Conservation (phyloP, 2,329 filamentous ascomycete genomes). For the Cytospora piceae region DNA sequence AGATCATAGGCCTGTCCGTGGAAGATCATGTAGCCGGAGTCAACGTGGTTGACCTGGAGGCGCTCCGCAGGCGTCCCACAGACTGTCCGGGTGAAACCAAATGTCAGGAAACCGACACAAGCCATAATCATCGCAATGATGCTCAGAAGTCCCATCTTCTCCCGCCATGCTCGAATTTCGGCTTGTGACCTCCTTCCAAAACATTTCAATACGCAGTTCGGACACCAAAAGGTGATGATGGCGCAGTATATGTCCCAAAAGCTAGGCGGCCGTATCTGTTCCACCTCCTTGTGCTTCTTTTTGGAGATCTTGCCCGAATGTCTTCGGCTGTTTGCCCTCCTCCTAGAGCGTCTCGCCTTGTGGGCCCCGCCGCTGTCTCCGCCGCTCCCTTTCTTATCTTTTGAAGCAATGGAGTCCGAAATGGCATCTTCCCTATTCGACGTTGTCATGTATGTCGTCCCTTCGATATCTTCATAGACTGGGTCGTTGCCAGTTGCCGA, state of each 20-base stretch:
- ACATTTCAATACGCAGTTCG: constrained; percentile 80
- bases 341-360: constrained; percentile 42
- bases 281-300: constrained; percentile 52
- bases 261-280: constrained; percentile 77
- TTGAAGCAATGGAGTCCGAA: constrained; percentile 49
- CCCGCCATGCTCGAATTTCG: constrained; percentile 91
- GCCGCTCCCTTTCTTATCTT: constrained; percentile 42
- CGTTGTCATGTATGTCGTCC: constrained; percentile 58
- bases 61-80: constrained; percentile 75
- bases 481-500: constrained; percentile 94
- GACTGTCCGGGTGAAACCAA: constrained; percentile 90
- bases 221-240: constrained; percentile 92
- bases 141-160: constrained; percentile 96
- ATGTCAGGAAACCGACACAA: constrained; percentile 92
- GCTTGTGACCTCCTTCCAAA: constrained; percentile 85
- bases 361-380: constrained; percentile 42
- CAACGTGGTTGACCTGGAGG: constrained; percentile 81
- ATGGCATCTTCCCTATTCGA: constrained; percentile 51
- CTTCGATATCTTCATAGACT: constrained; percentile 77
- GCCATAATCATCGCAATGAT: constrained; percentile 87
- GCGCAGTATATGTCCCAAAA: constrained; percentile 96
- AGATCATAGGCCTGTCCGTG: constrained; percentile 91
- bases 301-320: constrained; percentile 66
- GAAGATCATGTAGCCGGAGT: constrained; percentile 88
- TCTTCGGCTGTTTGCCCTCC: constrained; percentile 45